phyloP scores from a whole-genome alignment of 495 filamentous ascomycete genomes.

The Immersiella caudata region DNA sequence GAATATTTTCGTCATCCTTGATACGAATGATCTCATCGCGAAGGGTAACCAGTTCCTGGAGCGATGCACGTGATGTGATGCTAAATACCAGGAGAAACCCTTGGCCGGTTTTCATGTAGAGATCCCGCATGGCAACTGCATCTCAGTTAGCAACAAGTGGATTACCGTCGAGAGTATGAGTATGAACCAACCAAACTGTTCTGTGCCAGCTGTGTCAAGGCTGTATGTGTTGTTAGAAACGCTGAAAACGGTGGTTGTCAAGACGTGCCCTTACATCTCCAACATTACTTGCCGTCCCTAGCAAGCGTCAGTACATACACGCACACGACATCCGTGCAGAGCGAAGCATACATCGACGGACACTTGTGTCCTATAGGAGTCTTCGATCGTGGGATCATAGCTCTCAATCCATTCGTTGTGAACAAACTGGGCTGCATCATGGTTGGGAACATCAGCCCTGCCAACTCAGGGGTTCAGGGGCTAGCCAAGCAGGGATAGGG shows the following conservation, averaged over 20 bases:
- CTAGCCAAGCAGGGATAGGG: constrained; percentile 13
- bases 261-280: constrained; percentile 71
- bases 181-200: constrained; percentile 97
- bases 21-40: constrained; percentile 96
- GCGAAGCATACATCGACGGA: constrained; percentile 79
- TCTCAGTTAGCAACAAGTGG: constrained; percentile 16
- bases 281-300: constrained; percentile 94
- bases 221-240: constrained; percentile 48
- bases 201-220: constrained; percentile 94
- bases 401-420: constrained; percentile 99
- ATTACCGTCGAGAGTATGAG: constrained; percentile 1
- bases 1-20: constrained; percentile 89
- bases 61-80: constrained; percentile 84
- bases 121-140: constrained; percentile 68
- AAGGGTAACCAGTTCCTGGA: constrained; percentile 83
- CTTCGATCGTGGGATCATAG: constrained; percentile 97
- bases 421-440: constrained; percentile 85
- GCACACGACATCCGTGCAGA: not conserved
- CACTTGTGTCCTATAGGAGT: constrained; percentile 93
- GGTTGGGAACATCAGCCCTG: constrained; percentile 24
- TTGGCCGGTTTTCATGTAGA: constrained; percentile 97
- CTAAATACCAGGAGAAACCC: constrained; percentile 97
- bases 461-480: constrained; percentile 20
- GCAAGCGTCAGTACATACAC: constrained; percentile 5
- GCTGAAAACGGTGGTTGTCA: not conserved